These are phyloP conservation scores for Pulveroboletus sp. DNA, from an alignment of 768 basidiomycete species.

Conservation along the genomic window DNA sequence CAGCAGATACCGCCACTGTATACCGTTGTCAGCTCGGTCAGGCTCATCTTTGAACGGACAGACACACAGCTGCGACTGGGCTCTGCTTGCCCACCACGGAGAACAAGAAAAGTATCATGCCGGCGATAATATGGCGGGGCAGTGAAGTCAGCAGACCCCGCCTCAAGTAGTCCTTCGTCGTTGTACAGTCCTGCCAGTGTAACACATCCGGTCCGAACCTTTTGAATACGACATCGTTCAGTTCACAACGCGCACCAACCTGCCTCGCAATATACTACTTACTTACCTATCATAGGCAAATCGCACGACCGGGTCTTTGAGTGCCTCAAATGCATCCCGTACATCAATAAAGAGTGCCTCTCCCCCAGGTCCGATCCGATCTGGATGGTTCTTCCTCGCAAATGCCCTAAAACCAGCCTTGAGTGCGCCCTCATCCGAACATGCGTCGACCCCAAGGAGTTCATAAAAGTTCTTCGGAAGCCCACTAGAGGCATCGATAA, in stretches of 20 bases:
- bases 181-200: slow-evolving; percentile 63
- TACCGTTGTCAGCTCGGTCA: slow-evolving; percentile 10
- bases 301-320: slow-evolving; percentile 70
- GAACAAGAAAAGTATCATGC: slow-evolving; percentile 53
- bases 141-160: slow-evolving; percentile 58
- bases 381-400: slow-evolving; percentile 72
- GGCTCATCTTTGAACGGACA: slow-evolving; percentile 4
- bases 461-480: slow-evolving; percentile 76
- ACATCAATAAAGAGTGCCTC: slow-evolving; percentile 66
- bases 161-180: slow-evolving; percentile 62
- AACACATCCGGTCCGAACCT: slow-evolving; percentile 79
- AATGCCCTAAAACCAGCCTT: slow-evolving; percentile 74
- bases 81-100: slow-evolving; percentile 57
- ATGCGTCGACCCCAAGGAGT: slow-evolving; percentile 56
- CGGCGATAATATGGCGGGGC: slow-evolving; percentile 64
- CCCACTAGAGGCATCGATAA: slow-evolving; percentile 51
- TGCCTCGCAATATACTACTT: slow-evolving; percentile 13
- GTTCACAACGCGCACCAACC: not conserved
- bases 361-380: slow-evolving; percentile 55
- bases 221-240: slow-evolving; percentile 21
- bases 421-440: slow-evolving; percentile 61
- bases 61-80: slow-evolving; percentile 60
- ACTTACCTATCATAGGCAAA: slow-evolving; percentile 88
- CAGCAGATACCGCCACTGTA: slow-evolving; percentile 78
- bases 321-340: slow-evolving; percentile 69